Conservation (phyloP, 192 early-diverging fungal species). For the Chytriomyces sp. region DNA sequence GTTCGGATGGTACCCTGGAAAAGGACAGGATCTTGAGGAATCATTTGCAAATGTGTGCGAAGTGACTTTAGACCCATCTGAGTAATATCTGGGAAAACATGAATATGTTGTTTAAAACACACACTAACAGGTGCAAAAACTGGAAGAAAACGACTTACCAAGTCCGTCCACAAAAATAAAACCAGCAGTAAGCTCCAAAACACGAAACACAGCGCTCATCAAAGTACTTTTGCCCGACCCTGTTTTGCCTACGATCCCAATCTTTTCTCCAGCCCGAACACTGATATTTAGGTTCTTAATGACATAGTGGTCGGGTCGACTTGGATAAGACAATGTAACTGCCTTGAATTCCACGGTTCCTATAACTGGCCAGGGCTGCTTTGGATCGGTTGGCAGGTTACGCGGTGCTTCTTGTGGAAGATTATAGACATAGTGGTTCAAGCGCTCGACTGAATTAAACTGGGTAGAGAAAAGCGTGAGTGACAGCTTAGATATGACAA, state of each 20-base stretch:
- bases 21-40: constrained; percentile 58
- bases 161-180: constrained; percentile 43
- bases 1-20: constrained; percentile 53
- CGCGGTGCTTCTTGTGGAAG: constrained; percentile 40
- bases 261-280: constrained; percentile 67
- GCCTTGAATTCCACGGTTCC: constrained; percentile 20
- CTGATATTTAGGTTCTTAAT: constrained; percentile 70
- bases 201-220: constrained; percentile 36
- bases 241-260: constrained; percentile 50
- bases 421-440: constrained; percentile 44
- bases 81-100: constrained; percentile 35
- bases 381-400: background rate
- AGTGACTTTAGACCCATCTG: constrained; percentile 45
- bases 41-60: constrained; percentile 44
- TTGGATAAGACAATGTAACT: constrained; percentile 23
- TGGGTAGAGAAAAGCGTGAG: too few species aligned
- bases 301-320: constrained; percentile 41
- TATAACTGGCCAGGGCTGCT: constrained; percentile 21
- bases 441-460: constrained; percentile 53
- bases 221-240: constrained; percentile 49
- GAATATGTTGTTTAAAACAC: too few species aligned
- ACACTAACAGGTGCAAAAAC: too few species aligned
- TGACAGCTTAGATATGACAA: too few species aligned
- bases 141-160: background rate
- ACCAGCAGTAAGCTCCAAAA: constrained; percentile 34